Evolutionary conservation across 495 filamentous ascomycete species (phyloP).

Genomic region (Apodospora peruviana): DNA sequence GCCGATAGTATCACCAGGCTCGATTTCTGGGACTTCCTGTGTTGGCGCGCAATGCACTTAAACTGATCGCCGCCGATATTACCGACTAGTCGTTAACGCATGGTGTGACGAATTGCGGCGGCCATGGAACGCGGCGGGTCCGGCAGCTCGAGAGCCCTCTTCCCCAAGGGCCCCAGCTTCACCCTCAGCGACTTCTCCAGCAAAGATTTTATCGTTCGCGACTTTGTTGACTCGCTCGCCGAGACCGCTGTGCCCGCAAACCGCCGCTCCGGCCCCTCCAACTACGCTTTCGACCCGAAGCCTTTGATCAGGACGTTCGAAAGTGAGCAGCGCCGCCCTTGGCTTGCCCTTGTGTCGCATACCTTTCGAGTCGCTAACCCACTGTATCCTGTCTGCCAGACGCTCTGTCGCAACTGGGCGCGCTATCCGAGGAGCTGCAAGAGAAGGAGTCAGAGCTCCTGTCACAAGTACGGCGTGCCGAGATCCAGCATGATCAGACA

Average conservation of each 20-base stretch:
- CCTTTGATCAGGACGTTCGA: conserved; percentile 95
- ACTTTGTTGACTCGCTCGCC: conserved; percentile 91
- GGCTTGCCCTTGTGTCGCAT: too few relatives aligned
- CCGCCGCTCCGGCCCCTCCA: conserved; percentile 65
- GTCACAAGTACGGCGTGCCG: conserved; percentile 82
- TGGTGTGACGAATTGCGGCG: neutral
- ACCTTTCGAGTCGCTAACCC: neutral
- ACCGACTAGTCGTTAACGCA: too few relatives aligned
- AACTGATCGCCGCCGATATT: too few relatives aligned
- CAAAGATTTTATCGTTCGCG: conserved; percentile 94
- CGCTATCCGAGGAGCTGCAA: conserved; percentile 81
- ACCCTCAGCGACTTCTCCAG: conserved; percentile 83
- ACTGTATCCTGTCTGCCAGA: conserved; percentile 22
- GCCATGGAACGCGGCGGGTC: conserved; percentile 43
- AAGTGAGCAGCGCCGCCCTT: conserved; percentile 44
- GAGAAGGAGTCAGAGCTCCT: conserved; percentile 82
- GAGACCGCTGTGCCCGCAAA: conserved; percentile 69
- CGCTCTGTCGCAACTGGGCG: conserved; percentile 67
- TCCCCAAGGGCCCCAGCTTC: conserved; percentile 74
- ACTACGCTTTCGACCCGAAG: conserved; percentile 90
- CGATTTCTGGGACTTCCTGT: too few relatives aligned
- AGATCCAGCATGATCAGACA: conserved; percentile 85
- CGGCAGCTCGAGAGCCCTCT: conserved; percentile 55
- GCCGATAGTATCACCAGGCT: too few relatives aligned
- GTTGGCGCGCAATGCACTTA: too few relatives aligned